Conservation (phyloP, 257 asterid species). For the Scutellaria galericulata region DNA sequence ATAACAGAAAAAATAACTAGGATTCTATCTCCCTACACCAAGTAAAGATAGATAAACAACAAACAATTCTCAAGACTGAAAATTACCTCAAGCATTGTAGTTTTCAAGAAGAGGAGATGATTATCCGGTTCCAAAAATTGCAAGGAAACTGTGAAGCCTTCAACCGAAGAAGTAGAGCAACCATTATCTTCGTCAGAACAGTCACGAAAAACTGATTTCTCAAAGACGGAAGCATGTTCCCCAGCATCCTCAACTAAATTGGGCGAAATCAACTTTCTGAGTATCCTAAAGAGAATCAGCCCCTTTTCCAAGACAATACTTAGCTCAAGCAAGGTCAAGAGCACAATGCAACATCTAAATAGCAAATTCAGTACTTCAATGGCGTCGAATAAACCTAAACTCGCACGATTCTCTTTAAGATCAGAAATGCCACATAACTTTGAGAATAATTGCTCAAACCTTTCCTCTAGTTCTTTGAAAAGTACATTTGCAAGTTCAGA, state of each 20-base stretch:
- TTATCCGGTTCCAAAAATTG: slow-evolving; percentile 63
- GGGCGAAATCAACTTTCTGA: slow-evolving; percentile 47
- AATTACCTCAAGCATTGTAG: slow-evolving; percentile 78
- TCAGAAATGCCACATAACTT: slow-evolving; percentile 39
- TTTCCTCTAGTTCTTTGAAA: slow-evolving; percentile 55
- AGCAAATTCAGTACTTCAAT: slow-evolving; percentile 58
- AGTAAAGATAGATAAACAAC: slow-evolving; percentile 20
- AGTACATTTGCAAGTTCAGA: slow-evolving; percentile 52
- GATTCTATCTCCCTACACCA: slow-evolving; percentile 3
- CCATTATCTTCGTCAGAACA: slow-evolving; percentile 43
- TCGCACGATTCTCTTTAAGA: slow-evolving; percentile 40
- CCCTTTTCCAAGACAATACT: slow-evolving; percentile 57
- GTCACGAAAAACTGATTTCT: slow-evolving; percentile 56
- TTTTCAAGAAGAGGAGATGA: slow-evolving; percentile 49
- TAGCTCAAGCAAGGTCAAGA: slow-evolving; percentile 51
- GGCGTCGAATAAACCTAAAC: slow-evolving; percentile 31
- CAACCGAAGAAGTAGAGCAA: slow-evolving; percentile 51
- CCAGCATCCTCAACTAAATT: slow-evolving; percentile 38
- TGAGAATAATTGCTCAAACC: slow-evolving; percentile 51
- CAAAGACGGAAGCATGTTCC: slow-evolving; percentile 42
- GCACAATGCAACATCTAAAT: slow-evolving; percentile 74
- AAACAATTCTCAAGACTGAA: slow-evolving; percentile 9
- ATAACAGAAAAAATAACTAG: background rate
- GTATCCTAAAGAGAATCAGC: slow-evolving; percentile 50
- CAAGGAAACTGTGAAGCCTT: slow-evolving; percentile 67